Conservation (phyloP, 495 filamentous ascomycete genomes). For the Aspergillus bertholletiae region DNA sequence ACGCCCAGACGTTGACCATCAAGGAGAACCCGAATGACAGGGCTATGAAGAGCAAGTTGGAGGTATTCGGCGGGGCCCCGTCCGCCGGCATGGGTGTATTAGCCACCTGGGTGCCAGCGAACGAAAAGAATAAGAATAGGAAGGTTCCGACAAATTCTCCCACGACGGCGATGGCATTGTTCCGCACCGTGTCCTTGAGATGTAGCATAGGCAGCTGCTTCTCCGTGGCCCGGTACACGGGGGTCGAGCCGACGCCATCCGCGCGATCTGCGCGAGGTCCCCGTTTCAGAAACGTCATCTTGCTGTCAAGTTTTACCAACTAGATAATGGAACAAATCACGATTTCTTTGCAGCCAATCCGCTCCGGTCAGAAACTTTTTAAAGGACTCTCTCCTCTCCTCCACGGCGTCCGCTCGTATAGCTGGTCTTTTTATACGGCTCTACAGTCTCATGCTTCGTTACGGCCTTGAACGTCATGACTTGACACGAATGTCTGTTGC, state of each 20-base stretch:
- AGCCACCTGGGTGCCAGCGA: slow-evolving; percentile 72
- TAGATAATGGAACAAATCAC: background rate
- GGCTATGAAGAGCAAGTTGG: slow-evolving; percentile 63
- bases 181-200: slow-evolving; percentile 31
- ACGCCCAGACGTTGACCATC: slow-evolving; percentile 80
- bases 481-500: no score
- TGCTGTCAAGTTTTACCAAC: background rate
- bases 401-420: no score
- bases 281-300: background rate
- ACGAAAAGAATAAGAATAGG: slow-evolving; percentile 79
- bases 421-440: no score
- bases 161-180: slow-evolving; percentile 56
- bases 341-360: no score
- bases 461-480: no score
- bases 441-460: no score
- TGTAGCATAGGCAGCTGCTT: slow-evolving; percentile 40
- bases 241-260: background rate
- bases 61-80: slow-evolving; percentile 36
- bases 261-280: background rate
- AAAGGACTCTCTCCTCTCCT: no score
- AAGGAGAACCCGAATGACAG: slow-evolving; percentile 72
- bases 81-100: slow-evolving; percentile 43
- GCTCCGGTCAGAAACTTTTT: no score
- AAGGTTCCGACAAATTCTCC: slow-evolving; percentile 81
- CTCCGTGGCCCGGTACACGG: background rate